phyloP scores from a whole-genome alignment of 1,284 basidiomycete genomes.

The Kwoniella shivajii region DNA sequence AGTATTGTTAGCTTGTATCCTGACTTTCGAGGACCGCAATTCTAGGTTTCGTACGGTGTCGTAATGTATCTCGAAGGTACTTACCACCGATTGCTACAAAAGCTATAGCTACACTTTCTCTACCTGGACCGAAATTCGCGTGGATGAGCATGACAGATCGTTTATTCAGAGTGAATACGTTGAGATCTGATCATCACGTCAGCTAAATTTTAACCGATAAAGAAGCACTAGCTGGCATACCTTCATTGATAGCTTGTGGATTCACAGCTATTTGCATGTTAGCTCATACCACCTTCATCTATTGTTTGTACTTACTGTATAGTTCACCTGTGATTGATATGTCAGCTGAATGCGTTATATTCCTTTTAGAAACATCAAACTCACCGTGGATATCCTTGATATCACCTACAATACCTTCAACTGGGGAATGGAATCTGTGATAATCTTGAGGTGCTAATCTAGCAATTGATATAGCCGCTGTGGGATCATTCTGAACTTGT shows the following conservation, averaged over 20 bases:
- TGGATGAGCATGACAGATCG: slow-evolving; percentile 49
- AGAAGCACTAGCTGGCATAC: slow-evolving; percentile 19
- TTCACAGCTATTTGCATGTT: slow-evolving; percentile 47
- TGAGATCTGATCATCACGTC: slow-evolving; percentile 34
- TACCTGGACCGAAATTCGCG: slow-evolving; percentile 48
- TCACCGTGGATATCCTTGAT: slow-evolving; percentile 57
- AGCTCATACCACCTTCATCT: no score
- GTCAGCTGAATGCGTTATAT: slow-evolving; percentile 11
- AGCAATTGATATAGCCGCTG: slow-evolving; percentile 34
- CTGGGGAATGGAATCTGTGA: slow-evolving; percentile 79
- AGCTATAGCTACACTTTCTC: slow-evolving; percentile 39
- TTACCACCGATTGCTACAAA: slow-evolving; percentile 52
- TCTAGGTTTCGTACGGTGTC: no score
- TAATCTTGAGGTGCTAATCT: slow-evolving; percentile 80
- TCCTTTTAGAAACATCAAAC: slow-evolving; percentile 22
- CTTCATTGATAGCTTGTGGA: slow-evolving; percentile 77
- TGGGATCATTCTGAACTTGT: slow-evolving; percentile 36
- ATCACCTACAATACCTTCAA: slow-evolving; percentile 63
- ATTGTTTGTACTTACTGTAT: slow-evolving; percentile 42
- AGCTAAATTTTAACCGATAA: slow-evolving; percentile 1
- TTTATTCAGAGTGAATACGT: slow-evolving; percentile 46
- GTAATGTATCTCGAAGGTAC: no score
- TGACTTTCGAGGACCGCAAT: no score
- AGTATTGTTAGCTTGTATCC: slow-evolving; percentile 22
- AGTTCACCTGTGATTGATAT: slow-evolving; percentile 29